Evolutionary conservation across 2,329 filamentous ascomycete genomes (phyloP), one percentile per base, ranked within the genome.

Genomic region (Berkeleyomyces rouxiae): DNA sequence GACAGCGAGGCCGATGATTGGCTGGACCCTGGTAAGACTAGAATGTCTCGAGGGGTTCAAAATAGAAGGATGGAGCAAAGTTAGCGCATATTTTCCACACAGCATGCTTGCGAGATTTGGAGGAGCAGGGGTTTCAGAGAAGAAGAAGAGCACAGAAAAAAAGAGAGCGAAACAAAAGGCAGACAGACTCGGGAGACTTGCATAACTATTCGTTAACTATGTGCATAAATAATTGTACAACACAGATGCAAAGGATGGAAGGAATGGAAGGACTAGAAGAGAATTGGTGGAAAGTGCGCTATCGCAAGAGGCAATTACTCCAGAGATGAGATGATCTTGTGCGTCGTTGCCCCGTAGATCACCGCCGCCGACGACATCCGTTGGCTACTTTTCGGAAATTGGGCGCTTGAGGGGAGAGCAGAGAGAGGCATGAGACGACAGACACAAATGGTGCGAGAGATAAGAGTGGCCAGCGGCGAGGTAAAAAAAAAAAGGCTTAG

Each of bases 311-410:
- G 51, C 33, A 55, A 55, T 36, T 55, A 59, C 9, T 46, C 6
- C 31, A 36, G 58, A 59, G 23, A 59, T 59, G 16, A 59, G 42
- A 59, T 59, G 58, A 59, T 23, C 23, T 59, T 59, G 23, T 46
- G 39, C 39, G 42, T 33, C 39, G 42, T 33, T 36, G 31, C 42
- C 31, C 55, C 40, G 42, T 46, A 59, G 13, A 59, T 59, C 58
- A 39, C 51, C 13, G 37, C 51, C 10, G 16, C 51, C 33, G 16
- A 37, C n/a, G n/a, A 39, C 7, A 23, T 7, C n/a, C 2, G 5
- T 23, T 23, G 46, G 7, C 23, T 23, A 23, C 23, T 23, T 23
- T 23, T 23, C 23, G 23, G 23, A 23, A 23, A 23, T 23, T 23
- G 23, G 23, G 23, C 23, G 23, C 23, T 23, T 23, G 2, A 23